Evolutionary conservation across 164 flowering plant genomes (phyloP), one percentile per base, ranked within the genome.

Genomic region (Piper longum): DNA sequence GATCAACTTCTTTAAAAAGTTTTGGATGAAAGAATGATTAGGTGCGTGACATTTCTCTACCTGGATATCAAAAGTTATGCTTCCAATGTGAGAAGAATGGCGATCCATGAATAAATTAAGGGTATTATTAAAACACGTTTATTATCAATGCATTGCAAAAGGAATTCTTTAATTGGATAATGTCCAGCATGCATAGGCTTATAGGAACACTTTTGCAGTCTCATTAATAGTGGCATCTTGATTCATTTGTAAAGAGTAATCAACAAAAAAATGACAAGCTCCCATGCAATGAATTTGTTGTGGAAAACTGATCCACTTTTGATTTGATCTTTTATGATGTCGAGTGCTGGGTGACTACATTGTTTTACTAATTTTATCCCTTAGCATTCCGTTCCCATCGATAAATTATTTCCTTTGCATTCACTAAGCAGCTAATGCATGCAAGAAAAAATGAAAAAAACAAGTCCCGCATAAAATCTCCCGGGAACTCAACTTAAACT

Each of bases 1-100:
- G 16, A 93, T 88, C 55, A 93, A 74, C 72, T 82, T 93, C 83
- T 93, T 93, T 8, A 90, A 67, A 69, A 90, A 83, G 41, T 66
- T 85, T 75, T 78, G 84, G 70, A 84, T 56, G 70, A 83, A 88
- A 43, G 56, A 43, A 55, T 65, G 62, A 61, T 62, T 71, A 7
- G 69, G 69, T 13, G 41, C 65, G 63, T 62, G 54, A 7, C 44
- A 58, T 41, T 51, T 59, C 6, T 59, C 19, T 9, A 61, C 57
- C 79, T 76, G 63, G 52, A 36, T 13, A 44, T 63, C 36, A 39
- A 42, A 63, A 54, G 18, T 62, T 45, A 18, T 40, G 19, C 14
- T 18, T 16, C 64, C 5, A 16, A 16, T 7, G 43, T 57, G 26
- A 9, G 4, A 60, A 60, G 1, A 2, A 9, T 9, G 52, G 52